Base-by-base conservation (phyloP, 1,139 yeast species). In the Torulaspora pretoriensis region DNA sequence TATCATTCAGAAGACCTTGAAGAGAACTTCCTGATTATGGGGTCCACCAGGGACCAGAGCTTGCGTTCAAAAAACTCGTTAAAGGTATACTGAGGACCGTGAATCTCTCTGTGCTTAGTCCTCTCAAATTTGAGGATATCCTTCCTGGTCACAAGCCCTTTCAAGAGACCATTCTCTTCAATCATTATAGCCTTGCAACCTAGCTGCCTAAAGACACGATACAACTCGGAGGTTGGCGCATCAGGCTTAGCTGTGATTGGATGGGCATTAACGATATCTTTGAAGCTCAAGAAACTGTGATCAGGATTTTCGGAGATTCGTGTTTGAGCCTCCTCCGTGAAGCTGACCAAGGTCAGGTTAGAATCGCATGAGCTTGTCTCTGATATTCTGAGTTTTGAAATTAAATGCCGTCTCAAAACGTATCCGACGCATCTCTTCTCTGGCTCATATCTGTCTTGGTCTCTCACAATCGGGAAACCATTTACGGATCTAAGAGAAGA, bases 131-230 rank as follows among this genome's bases (percentile, higher is more conserved):
- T 68, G 54, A 85, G 68, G 3, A 84, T 68, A 56, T 84, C 92
- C 55, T 83, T 82, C 53, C 82, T 71, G 0, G 94, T 83, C 1
- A 85, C 66, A n/a, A 82, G 54, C 0, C 95, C 95, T 9, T 69
- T 70, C 30, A 81, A 60, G 1, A 51, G 38, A 1, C 83, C 85
- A 38, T 69, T 64, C 22, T 72, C 69, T 48, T 81, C 84, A 0
- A 89, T 82, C 38, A 85, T 70, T 1, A 92, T 74, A 31, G 81
- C 75, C 31, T 88, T 71, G 3, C 97, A 96, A 0, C 97, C 97
- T 31, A 89, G 63, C 53, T 84, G 82, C 47, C 79, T 76, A 63
- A 92, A 92, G 14, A 87, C 69, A 38, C 83, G 85, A 48, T 82
- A 69, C 2, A 83, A 76, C 32, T 77, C 74, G 51, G 83, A 86